Evolutionary conservation across 805 yeast species (phyloP).

Genomic region (Yarrowia sp.): DNA sequence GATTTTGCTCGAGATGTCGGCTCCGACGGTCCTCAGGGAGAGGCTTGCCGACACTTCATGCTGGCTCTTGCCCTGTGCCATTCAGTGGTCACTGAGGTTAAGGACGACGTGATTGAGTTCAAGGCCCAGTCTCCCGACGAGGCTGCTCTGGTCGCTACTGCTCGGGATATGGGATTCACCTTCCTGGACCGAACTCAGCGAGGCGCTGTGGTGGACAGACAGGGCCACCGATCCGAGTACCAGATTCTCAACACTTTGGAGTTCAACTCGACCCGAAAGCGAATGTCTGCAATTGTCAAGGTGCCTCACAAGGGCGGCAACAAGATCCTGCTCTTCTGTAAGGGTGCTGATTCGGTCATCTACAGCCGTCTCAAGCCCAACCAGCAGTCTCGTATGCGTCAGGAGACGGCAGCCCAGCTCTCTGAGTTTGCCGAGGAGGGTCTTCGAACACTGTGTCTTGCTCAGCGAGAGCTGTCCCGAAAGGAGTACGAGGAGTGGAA

Average conservation of each 20-base stretch:
- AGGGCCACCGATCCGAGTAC: constrained; percentile 49
- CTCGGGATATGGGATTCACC: constrained; percentile 70
- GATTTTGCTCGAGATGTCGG: constrained; percentile 58
- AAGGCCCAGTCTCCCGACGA: constrained; percentile 88
- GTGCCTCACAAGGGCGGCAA: constrained; percentile 37
- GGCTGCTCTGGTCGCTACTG: constrained; percentile 74
- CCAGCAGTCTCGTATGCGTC: constrained; percentile 46
- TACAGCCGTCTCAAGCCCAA: constrained; percentile 47
- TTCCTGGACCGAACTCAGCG: constrained; percentile 56
- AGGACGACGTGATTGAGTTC: constrained; percentile 45
- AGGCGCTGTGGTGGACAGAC: constrained; percentile 45
- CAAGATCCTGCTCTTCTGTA: constrained; percentile 51
- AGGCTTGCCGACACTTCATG: constrained; percentile 60
- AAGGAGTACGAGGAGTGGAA: constrained; percentile 54
- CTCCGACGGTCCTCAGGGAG: constrained; percentile 41
- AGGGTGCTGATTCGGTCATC: constrained; percentile 82
- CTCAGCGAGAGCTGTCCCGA: constrained; percentile 52
- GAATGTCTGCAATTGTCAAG: constrained; percentile 70
- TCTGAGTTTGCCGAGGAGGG: constrained; percentile 79
- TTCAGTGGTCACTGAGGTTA: constrained; percentile 66
- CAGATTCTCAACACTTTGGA: constrained; percentile 60
- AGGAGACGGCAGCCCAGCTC: constrained; percentile 64
- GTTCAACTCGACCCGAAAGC: constrained; percentile 70
- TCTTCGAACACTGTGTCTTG: constrained; percentile 72
- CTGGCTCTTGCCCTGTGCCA: constrained; percentile 70